Percentiles rank a stretch among this genome's conserved stretches.
These are phyloP conservation scores for Kurtzmaniella natalensis DNA, from an alignment of 1,139 yeast species.

Conservation along the genomic window DNA sequence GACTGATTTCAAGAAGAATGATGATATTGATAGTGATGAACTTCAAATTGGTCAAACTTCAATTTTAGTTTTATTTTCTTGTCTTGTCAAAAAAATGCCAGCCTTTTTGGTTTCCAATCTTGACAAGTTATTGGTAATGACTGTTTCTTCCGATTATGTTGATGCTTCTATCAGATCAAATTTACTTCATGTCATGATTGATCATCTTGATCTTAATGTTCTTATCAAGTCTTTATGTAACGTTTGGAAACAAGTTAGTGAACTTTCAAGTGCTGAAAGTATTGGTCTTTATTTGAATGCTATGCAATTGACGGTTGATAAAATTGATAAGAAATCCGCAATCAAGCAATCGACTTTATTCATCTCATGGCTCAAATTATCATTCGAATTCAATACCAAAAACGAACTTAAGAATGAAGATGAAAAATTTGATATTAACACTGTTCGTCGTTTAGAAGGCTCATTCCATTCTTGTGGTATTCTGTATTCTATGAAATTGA, in stretches of 20 bases:
- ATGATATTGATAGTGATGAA: conserved; percentile 23
- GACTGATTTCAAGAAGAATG: conserved; percentile 24
- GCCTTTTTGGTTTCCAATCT: conserved; percentile 74
- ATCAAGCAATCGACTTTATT: conserved; percentile 65
- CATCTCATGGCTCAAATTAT: conserved; percentile 63
- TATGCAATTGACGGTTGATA: conserved; percentile 61
- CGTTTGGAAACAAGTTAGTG: conserved; percentile 51
- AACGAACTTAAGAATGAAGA: conserved; percentile 26
- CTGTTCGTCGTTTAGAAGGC: conserved; percentile 77
- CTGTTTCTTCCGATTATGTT: conserved; percentile 56
- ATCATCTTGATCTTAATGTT: conserved; percentile 62
- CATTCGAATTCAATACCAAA: conserved; percentile 64
- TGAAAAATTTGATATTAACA: conserved; percentile 58
- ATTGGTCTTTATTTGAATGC: conserved; percentile 68
- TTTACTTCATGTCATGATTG: conserved; percentile 60
- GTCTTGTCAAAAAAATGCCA: conserved; percentile 80
- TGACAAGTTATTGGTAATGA: conserved; percentile 52
- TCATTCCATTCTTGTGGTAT: conserved; percentile 72
- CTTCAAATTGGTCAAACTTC: conserved; percentile 54
- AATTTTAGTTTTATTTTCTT: conserved; percentile 64
- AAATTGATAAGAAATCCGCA: conserved; percentile 70
- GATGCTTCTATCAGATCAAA: conserved; percentile 58
- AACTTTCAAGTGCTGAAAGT: conserved; percentile 45
- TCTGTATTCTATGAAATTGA: conserved; percentile 78
- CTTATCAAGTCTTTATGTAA: conserved; percentile 59